Conservation (phyloP, 1,284 basidiomycete species). For the Leccinum subrobustum region DNA sequence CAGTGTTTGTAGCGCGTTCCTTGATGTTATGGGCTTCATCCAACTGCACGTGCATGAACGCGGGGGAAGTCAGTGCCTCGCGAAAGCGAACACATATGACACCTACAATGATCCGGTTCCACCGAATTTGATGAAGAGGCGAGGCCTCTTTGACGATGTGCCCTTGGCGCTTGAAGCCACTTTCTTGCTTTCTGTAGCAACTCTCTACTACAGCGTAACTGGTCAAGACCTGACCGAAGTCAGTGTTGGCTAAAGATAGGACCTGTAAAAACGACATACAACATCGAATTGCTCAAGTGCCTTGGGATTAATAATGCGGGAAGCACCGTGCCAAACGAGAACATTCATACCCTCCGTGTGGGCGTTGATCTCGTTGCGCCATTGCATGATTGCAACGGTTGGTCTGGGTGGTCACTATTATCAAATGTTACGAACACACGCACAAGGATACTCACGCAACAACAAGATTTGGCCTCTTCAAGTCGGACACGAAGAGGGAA, state of each 20-base stretch:
- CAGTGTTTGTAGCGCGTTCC: conserved; percentile 92
- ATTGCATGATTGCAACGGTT: conserved; percentile 98
- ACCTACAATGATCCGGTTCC: conserved; percentile 77
- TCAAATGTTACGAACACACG: background rate
- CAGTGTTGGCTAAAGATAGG: background rate
- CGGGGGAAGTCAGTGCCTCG: background rate
- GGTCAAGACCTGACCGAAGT: conserved; percentile 52
- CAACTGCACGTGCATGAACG: conserved; percentile 47
- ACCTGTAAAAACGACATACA: conserved; percentile 45
- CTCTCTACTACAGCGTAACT: conserved; percentile 90
- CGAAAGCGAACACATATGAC: background rate
- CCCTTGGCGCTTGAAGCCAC: conserved; percentile 87
- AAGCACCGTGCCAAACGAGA: conserved; percentile 89
- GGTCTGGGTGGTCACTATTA: conserved; percentile 47
- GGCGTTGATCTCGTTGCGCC: conserved; percentile 91
- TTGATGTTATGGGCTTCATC: conserved; percentile 99
- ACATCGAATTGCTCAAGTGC: conserved; percentile 88
- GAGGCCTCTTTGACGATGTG: conserved; percentile 88
- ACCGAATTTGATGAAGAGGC: conserved; percentile 81
- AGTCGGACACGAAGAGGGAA: conserved; percentile 80
- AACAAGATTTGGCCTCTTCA: conserved; percentile 83
- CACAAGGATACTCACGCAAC: conserved; percentile 64
- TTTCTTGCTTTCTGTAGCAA: conserved; percentile 90
- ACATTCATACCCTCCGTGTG: conserved; percentile 82
- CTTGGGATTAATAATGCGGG: conserved; percentile 59